These are phyloP conservation scores for Irpex lacteus DNA, from an alignment of 1,284 basidiomycete species.

Conservation along the genomic window DNA sequence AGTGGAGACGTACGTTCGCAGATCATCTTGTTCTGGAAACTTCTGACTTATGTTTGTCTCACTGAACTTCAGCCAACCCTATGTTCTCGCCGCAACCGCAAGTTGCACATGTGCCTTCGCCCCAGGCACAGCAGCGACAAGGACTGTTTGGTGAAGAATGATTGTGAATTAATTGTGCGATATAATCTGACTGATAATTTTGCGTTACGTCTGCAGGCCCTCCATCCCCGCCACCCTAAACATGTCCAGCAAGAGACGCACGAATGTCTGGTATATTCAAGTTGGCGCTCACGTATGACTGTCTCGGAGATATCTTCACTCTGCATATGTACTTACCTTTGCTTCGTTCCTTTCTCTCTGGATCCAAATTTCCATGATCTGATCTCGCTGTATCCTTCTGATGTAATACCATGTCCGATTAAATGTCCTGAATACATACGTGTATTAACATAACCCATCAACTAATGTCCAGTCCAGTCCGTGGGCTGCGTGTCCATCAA, in stretches of 20 bases:
- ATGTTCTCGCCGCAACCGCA: conserved; percentile 46
- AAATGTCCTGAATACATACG: background rate
- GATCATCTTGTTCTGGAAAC: background rate
- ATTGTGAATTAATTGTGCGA: background rate
- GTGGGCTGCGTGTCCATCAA: too few species aligned
- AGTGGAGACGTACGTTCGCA: conserved; percentile 63
- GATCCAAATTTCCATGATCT: background rate
- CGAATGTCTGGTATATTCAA: background rate
- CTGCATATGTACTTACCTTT: background rate
- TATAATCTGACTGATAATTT: background rate
- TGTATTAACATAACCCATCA: background rate
- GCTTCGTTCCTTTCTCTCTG: background rate
- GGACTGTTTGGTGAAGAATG: conserved; percentile 60
- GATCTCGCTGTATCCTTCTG: background rate
- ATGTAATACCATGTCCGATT: background rate
- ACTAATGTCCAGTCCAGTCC: background rate
- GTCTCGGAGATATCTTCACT: too few species aligned
- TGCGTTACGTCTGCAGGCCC: conserved; percentile 3
- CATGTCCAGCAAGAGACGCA: background rate
- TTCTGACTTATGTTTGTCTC: too few species aligned
- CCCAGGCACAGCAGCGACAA: conserved; percentile 41
- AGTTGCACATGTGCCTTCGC: conserved; percentile 32
- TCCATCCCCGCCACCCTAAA: conserved; percentile 14
- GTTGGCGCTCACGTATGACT: too few species aligned
- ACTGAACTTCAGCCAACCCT: conserved; percentile 46